Conservation (phyloP, 805 yeast species). For the Yarrowia keelungensis region DNA sequence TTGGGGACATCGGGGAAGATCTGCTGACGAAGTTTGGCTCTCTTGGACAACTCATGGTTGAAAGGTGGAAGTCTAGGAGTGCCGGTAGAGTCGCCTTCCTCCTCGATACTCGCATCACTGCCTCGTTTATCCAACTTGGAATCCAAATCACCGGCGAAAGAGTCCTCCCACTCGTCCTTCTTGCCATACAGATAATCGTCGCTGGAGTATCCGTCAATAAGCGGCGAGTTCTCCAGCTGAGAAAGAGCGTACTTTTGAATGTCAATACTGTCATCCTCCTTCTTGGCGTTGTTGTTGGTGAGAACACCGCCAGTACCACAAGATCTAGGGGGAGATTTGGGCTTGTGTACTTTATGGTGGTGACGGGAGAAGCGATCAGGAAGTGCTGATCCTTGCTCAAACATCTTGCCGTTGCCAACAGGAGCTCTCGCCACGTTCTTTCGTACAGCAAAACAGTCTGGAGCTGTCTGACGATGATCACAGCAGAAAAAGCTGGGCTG, state of each 20-base stretch:
- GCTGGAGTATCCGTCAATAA: constrained; percentile 14
- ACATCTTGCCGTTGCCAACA: constrained; percentile 1
- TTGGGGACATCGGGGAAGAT: constrained; percentile 46
- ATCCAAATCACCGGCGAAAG: background rate
- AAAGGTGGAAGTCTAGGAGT: constrained; percentile 21
- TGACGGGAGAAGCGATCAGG: background rate
- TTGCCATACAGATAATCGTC: constrained; percentile 39
- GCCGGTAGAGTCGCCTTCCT: background rate
- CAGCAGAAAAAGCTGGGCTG: constrained; percentile 48
- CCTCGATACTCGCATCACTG: background rate
- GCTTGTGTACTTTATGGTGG: background rate
- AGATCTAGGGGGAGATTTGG: constrained; percentile 11
- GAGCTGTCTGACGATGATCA: constrained; percentile 50
- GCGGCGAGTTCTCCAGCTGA: constrained; percentile 8
- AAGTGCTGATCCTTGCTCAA: background rate
- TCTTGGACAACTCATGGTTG: background rate
- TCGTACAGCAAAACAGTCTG: constrained; percentile 31
- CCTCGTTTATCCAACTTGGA: constrained; percentile 6
- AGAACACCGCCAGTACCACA: background rate
- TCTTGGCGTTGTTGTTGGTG: background rate
- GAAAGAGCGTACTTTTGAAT: constrained; percentile 20
- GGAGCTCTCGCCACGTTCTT: background rate
- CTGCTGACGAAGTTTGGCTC: constrained; percentile 9
- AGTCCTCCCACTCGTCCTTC: constrained; percentile 7
- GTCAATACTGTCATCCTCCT: background rate